A percentile compares a stretch with the other conserved stretches of the same genome.
Conservation (phyloP, 176 grass and related monocot species). For the Lolium multiflorum region DNA sequence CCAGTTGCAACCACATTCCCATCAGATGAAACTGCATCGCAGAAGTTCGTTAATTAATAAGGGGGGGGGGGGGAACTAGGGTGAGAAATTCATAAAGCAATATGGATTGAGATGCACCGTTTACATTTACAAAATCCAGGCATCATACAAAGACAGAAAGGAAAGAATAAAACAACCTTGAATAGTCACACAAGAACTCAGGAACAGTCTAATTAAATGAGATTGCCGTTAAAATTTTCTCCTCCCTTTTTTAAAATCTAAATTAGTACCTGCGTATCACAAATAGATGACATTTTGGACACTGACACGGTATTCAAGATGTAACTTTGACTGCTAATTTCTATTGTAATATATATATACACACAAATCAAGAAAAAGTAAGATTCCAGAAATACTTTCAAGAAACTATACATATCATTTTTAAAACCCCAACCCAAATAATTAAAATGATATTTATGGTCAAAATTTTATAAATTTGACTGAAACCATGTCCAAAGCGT, state of each 20-base stretch:
- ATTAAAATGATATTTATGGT: background rate
- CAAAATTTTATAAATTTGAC: too few species aligned
- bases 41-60: slow-evolving; percentile 23
- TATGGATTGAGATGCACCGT: background rate
- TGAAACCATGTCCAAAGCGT: background rate
- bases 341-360: background rate
- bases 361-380: background rate
- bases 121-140: background rate
- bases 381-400: background rate
- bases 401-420: background rate
- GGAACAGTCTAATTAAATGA: slow-evolving; percentile 21
- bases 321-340: background rate
- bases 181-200: background rate
- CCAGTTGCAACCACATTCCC: slow-evolving; percentile 88
- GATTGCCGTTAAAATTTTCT: background rate
- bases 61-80: background rate
- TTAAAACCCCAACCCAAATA: background rate
- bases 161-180: background rate
- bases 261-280: background rate
- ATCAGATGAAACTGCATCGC: slow-evolving; percentile 83
- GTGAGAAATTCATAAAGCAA: slow-evolving; percentile 16
- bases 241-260: background rate
- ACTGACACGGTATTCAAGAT: background rate
- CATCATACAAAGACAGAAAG: slow-evolving; percentile 21
- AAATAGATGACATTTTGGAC: background rate